These are phyloP conservation scores for Mitragyna speciosa DNA, from an alignment of 257 asterid species.

Conservation along the genomic window DNA sequence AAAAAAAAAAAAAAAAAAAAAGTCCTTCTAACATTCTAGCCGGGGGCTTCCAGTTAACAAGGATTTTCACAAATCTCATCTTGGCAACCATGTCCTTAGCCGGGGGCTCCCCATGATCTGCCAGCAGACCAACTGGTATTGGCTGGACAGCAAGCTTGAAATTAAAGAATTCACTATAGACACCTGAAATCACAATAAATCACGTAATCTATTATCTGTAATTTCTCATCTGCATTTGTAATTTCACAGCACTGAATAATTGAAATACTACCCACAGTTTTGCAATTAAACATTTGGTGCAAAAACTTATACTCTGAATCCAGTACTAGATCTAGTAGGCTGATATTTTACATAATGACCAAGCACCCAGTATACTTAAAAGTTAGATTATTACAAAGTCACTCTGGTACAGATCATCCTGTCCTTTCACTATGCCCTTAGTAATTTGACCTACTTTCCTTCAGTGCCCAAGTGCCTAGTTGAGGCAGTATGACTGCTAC, in stretches of 20 bases:
- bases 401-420: background rate
- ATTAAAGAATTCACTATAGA: conserved; percentile 31
- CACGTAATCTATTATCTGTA: background rate
- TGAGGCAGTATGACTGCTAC: background rate
- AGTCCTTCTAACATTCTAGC: conserved; percentile 27
- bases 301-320: background rate
- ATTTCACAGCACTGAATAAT: background rate
- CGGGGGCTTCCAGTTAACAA: conserved; percentile 24
- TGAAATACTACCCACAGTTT: background rate
- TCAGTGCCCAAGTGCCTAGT: background rate
- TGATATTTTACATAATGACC: background rate
- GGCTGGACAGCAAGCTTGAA: conserved; percentile 41
- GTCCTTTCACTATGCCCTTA: background rate
- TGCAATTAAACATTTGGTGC: background rate
- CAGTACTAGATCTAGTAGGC: background rate
- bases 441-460: background rate
- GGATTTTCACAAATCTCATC: conserved; percentile 22
- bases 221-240: background rate
- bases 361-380: background rate
- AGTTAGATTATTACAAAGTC: background rate
- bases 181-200: conserved; percentile 30
- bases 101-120: conserved; percentile 11
- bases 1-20: too few species aligned
- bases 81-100: conserved; percentile 33
- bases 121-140: conserved; percentile 4